phyloP scores from a whole-genome alignment of 164 flowering plant genomes.

The Litsea cubeba region DNA sequence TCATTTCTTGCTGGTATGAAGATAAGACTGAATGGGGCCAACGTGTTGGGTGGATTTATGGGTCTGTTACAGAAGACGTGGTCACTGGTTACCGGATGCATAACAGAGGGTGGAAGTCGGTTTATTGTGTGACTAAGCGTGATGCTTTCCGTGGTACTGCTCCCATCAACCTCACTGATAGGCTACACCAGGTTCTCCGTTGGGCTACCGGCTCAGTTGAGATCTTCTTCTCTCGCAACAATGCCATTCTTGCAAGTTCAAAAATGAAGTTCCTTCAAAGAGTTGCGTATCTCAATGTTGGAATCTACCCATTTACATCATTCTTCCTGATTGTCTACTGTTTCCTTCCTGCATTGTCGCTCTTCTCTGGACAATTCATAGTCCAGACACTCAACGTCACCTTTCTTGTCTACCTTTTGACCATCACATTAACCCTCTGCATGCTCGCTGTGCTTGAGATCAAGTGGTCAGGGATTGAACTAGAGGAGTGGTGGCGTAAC shows the following conservation, averaged over 20 bases:
- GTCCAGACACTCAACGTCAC: slow-evolving; percentile 54
- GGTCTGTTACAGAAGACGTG: slow-evolving; percentile 85
- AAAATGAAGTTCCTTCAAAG: slow-evolving; percentile 63
- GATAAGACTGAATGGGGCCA: slow-evolving; percentile 88
- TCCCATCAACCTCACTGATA: slow-evolving; percentile 76
- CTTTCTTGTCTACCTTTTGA: slow-evolving; percentile 67
- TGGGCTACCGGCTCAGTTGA: slow-evolving; percentile 94
- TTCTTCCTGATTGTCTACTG: slow-evolving; percentile 77
- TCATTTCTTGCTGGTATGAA: slow-evolving; percentile 75
- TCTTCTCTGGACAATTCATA: slow-evolving; percentile 76
- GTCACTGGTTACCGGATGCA: slow-evolving; percentile 88
- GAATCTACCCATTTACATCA: slow-evolving; percentile 81
- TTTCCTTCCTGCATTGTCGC: slow-evolving; percentile 78
- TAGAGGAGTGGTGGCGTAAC: slow-evolving; percentile 92
- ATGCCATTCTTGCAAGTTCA: slow-evolving; percentile 57
- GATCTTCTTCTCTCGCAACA: slow-evolving; percentile 81
- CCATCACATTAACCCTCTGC: slow-evolving; percentile 57
- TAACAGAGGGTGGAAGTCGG: slow-evolving; percentile 73
- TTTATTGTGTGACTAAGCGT: slow-evolving; percentile 74
- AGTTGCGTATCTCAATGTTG: slow-evolving; percentile 69
- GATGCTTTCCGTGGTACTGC: slow-evolving; percentile 89
- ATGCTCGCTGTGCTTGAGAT: slow-evolving; percentile 73
- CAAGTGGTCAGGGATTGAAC: slow-evolving; percentile 72
- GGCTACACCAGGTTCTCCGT: slow-evolving; percentile 89
- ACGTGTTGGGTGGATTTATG: slow-evolving; percentile 80